Percentiles rank a stretch among this genome's conserved stretches.
Evolutionary conservation across 805 yeast genomes (phyloP).

Genomic region (Barnettozyma wickerhamii): DNA sequence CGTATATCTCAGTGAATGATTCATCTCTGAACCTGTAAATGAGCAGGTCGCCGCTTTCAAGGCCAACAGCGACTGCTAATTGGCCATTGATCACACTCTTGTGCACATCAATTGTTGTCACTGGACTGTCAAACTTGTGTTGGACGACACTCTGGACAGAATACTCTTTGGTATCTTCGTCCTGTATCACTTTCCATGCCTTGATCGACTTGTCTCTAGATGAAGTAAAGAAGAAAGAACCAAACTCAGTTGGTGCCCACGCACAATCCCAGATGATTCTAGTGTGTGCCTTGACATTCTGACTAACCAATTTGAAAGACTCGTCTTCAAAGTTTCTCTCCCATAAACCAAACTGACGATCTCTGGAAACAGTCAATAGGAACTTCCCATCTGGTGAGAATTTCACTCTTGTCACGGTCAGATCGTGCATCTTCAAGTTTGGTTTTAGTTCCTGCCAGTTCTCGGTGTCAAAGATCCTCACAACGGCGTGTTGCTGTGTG

Average conservation of each 20-base stretch:
- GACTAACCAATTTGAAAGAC: conserved; percentile 33
- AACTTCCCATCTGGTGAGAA: conserved; percentile 67
- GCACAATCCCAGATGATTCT: conserved; percentile 95
- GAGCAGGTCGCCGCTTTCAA: conserved; percentile 60
- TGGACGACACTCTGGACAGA: conserved; percentile 33
- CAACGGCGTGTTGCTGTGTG: conserved; percentile 75
- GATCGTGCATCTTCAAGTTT: conserved; percentile 60
- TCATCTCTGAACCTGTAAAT: conserved; percentile 35
- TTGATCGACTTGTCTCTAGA: conserved; percentile 82
- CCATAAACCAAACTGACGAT: conserved; percentile 83
- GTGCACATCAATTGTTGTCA: conserved; percentile 62
- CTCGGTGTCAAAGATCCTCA: conserved; percentile 64
- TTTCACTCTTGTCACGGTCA: conserved; percentile 79
- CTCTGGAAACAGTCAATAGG: conserved; percentile 80
- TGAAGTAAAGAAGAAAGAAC: conserved; percentile 67
- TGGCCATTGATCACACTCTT: conserved; percentile 27
- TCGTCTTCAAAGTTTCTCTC: conserved; percentile 35
- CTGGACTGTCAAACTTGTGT: conserved; percentile 48
- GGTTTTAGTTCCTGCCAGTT: conserved; percentile 62
- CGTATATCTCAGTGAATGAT: conserved; percentile 27
- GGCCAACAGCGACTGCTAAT: conserved; percentile 54
- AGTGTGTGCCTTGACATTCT: conserved; percentile 72
- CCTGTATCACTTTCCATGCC: conserved; percentile 51
- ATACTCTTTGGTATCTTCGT: conserved; percentile 20
- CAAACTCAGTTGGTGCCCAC: conserved; percentile 61